A percentile compares a stretch with the other conserved stretches of the same genome.
These are phyloP conservation scores for Tetrahymena thermophila DNA, from an alignment of 73 alveolate species.

Conservation along the genomic window DNA sequence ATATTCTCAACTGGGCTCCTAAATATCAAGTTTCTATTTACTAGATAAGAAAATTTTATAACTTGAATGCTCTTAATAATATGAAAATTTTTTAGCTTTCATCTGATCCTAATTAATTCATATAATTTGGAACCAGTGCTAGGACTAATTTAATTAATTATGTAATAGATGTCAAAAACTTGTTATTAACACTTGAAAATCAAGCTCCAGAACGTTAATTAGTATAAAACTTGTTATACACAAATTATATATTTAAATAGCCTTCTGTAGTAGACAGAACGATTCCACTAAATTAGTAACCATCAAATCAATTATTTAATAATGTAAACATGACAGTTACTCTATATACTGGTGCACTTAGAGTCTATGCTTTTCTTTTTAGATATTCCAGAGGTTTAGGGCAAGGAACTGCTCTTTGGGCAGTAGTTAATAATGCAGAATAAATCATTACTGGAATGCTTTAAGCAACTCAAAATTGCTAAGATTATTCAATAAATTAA, in stretches of 20 bases:
- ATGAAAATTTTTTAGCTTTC: background rate
- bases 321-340: background rate
- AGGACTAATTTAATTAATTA: background rate
- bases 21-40: too few relatives aligned
- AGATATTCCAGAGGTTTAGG: background rate
- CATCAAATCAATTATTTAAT: background rate
- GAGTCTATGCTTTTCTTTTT: background rate
- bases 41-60: background rate
- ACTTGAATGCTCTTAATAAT: too few relatives aligned
- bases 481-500: background rate
- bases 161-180: background rate
- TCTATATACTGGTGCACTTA: background rate
- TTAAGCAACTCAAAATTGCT: background rate
- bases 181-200: background rate
- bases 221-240: background rate
- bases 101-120: background rate
- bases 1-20: background rate
- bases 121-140: background rate
- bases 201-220: background rate
- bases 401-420: background rate
- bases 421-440: background rate
- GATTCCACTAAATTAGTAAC: background rate
- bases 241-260: background rate
- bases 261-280: background rate
- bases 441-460: background rate